Percentiles rank a stretch among this genome's conserved stretches.
These are phyloP conservation scores for Hyphopichia burtonii DNA, from an alignment of 1,139 yeast genomes.

Conservation along the genomic window DNA sequence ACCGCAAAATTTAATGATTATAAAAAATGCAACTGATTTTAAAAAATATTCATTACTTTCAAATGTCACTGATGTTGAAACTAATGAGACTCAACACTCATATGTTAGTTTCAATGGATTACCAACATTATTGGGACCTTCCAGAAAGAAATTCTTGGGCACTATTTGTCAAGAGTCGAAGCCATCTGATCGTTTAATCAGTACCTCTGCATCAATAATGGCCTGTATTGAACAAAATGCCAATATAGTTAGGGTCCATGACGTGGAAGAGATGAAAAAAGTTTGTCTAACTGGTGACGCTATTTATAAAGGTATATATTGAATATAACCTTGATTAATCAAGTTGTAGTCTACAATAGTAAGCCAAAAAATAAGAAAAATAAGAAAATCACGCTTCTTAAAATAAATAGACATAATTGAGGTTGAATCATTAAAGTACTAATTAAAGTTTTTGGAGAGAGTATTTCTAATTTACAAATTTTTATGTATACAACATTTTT, in stretches of 20 bases:
- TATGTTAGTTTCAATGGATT: conserved; percentile 49
- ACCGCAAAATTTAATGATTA: conserved; percentile 64
- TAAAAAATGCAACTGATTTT: conserved; percentile 57
- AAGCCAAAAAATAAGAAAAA: neutral
- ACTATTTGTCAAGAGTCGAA: conserved; percentile 49
- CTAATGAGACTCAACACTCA: conserved; percentile 16
- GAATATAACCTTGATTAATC: no score
- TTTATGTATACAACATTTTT: neutral
- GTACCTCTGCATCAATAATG: conserved; percentile 75
- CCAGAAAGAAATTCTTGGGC: conserved; percentile 86
- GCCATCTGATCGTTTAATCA: conserved; percentile 64
- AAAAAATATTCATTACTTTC: conserved; percentile 46
- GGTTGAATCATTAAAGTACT: neutral
- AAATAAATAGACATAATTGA: neutral
- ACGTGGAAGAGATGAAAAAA: conserved; percentile 65
- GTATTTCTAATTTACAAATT: neutral
- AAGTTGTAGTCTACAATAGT: no score
- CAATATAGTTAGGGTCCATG: conserved; percentile 89
- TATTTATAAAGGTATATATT: conserved; percentile 47
- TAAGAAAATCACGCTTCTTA: no score
- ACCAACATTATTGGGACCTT: conserved; percentile 80
- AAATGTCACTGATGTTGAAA: conserved; percentile 20
- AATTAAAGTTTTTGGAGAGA: neutral
- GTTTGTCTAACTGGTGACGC: conserved; percentile 76
- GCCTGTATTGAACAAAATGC: conserved; percentile 73